Evolutionary conservation across 345 rosid species (phyloP).

Genomic region (Zanthoxylum bungeanum): DNA sequence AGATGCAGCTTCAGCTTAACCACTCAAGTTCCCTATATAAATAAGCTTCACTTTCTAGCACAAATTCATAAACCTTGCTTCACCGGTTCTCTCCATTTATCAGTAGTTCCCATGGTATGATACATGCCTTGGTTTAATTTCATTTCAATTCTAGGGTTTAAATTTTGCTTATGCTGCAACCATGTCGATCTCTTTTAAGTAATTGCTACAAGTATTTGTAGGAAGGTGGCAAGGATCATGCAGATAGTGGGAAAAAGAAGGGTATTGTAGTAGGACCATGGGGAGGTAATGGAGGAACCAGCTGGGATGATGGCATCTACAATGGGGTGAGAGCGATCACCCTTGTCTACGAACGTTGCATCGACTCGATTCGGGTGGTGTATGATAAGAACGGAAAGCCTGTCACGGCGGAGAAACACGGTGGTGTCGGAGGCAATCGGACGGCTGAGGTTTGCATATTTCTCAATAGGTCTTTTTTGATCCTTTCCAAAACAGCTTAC

Average conservation of each 20-base stretch:
- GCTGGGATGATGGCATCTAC: slow-evolving; percentile 72
- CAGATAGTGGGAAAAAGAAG: slow-evolving; percentile 29
- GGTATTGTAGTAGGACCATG: slow-evolving; percentile 57
- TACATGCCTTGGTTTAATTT: not conserved
- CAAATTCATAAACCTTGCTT: not conserved
- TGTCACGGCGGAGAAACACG: slow-evolving; percentile 54
- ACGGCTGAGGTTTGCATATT: slow-evolving; percentile 44
- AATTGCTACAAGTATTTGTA: not conserved
- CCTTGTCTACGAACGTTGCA: slow-evolving; percentile 56
- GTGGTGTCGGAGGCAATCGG: slow-evolving; percentile 60
- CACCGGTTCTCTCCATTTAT: too few relatives aligned
- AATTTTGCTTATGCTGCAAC: not conserved
- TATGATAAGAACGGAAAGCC: slow-evolving; percentile 68
- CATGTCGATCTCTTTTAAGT: not conserved
- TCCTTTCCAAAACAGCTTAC: not conserved
- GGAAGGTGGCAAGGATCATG: slow-evolving; percentile 27
- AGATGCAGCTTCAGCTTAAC: slow-evolving; percentile 13
- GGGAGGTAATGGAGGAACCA: slow-evolving; percentile 79
- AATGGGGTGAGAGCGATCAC: slow-evolving; percentile 65
- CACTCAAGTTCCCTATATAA: slow-evolving; percentile 8
- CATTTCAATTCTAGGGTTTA: not conserved
- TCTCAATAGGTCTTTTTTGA: not conserved
- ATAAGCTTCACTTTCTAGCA: not conserved
- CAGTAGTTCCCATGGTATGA: not conserved
- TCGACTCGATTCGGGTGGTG: slow-evolving; percentile 56